Conservation (phyloP, 176 grass and related monocot genomes). For the Panicum miliaceum region DNA sequence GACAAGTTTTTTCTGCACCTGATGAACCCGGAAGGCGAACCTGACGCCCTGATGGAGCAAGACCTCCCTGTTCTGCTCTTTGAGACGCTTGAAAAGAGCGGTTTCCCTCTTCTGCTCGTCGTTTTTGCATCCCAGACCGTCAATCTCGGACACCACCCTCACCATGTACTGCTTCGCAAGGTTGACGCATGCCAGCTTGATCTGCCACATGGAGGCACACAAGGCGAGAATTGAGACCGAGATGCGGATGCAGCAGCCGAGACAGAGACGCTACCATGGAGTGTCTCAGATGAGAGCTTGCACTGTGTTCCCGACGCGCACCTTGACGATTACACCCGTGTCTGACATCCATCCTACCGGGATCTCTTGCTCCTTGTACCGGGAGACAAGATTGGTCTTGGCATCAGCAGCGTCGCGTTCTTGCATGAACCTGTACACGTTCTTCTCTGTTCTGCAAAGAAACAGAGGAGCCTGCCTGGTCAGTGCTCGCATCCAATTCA, state of each 20-base stretch:
- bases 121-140: constrained; percentile 39
- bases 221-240: not conserved
- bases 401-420: constrained; percentile 31
- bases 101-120: constrained; percentile 12
- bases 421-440: constrained; percentile 43
- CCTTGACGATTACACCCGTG: constrained; percentile 61
- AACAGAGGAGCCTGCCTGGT: not conserved
- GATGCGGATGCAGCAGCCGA: not conserved
- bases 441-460: constrained; percentile 64
- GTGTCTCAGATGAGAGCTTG: not conserved
- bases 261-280: no score
- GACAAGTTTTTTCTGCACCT: constrained; percentile 43
- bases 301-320: constrained; percentile 2
- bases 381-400: constrained; percentile 57
- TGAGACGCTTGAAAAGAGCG: constrained; percentile 6
- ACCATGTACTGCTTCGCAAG: constrained; percentile 71
- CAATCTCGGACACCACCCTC: constrained; percentile 62
- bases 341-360: constrained; percentile 64
- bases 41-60: constrained; percentile 75
- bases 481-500: not conserved
- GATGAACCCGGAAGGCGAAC: constrained; percentile 75
- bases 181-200: constrained; percentile 74
- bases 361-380: constrained; percentile 72
- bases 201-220: constrained; percentile 37
- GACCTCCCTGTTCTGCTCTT: constrained; percentile 66